Evolutionary conservation across 116 monocot genomes (phyloP).

Genomic region (Dioscorea cayenensis): DNA sequence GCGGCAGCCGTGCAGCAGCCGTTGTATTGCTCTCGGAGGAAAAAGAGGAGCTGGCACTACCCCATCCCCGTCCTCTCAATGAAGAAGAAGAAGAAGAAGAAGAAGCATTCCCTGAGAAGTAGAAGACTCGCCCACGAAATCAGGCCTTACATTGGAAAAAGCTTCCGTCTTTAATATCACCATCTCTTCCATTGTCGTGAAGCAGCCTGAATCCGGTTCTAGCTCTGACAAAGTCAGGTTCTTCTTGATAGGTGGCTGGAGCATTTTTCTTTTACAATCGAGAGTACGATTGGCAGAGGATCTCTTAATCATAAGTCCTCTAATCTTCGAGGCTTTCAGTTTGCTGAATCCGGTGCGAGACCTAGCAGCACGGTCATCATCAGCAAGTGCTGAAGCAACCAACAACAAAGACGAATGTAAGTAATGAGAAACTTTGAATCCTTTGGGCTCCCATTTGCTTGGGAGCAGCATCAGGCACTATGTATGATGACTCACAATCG

Average conservation of each 20-base stretch:
- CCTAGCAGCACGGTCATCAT: neutral
- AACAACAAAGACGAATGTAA: no score
- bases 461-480: neutral
- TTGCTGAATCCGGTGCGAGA: neutral
- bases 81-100: neutral
- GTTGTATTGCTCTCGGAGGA: constrained; percentile 9
- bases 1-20: constrained; percentile 5
- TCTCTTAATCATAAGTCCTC: neutral
- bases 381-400: no score
- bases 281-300: neutral
- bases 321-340: neutral
- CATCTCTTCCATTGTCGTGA: neutral
- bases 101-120: constrained; percentile 3
- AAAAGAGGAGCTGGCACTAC: neutral
- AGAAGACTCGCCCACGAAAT: neutral
- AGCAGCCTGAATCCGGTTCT: neutral
- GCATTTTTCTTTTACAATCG: neutral
- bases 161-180: neutral
- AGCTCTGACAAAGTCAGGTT: neutral
- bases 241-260: neutral
- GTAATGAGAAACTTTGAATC: neutral
- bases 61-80: constrained; percentile 23
- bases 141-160: neutral
- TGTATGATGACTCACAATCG: no score
- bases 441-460: neutral